Base-by-base conservation (phyloP, 2,329 filamentous ascomycete species). In the Ophiostoma australiae region DNA sequence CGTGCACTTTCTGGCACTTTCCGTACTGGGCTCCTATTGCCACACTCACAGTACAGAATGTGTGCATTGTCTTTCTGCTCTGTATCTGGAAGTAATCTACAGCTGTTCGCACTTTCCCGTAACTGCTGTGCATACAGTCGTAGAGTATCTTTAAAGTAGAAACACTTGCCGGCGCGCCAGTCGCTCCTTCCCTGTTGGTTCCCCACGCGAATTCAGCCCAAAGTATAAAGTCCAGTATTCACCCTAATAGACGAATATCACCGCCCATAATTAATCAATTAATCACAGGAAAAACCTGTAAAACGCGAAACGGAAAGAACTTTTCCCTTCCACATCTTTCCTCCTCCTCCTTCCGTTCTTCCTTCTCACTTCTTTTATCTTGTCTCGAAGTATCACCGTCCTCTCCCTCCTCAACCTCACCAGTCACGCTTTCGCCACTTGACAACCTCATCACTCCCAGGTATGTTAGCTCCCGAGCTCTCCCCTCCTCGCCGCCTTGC, bases 101-200 rank as follows among this genome's bases (percentile, higher is more conserved):
- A n/a, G n/a, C 52, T 10, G n/a, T n/a, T 63, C 58, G 58, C 58
- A 17, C 58, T 20, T 63, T 63, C 58, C 52, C 23, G 31, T 17
- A 13, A 8, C 11, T 11, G 10, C 17, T 7, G 6, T 20, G 5
- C 7, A n/a, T n/a, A n/a, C n/a, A n/a, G n/a, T n/a, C n/a, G n/a
- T n/a, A 8, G 20, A 31, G 13, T 27, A 27, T 11, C n/a, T n/a
- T 27, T 27, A 27, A 58, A 5, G 4, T 27, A 13, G 27, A 13
- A 61, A 31, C 10, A 31, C 27, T 61, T 61, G 44, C 17, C 17
- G 44, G 44, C 55, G 55, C 6, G 58, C 58, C 58, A 8, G 58
- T 33, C 58, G 27, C 58, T 63, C 58, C 23, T 63, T 63, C 58
- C 58, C 17, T 63, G 10, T 63, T 63, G 20, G 15, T 33, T 63